These are phyloP conservation scores for Westerdykella sp. DNA, from an alignment of 2,329 filamentous ascomycete genomes.

Conservation along the genomic window DNA sequence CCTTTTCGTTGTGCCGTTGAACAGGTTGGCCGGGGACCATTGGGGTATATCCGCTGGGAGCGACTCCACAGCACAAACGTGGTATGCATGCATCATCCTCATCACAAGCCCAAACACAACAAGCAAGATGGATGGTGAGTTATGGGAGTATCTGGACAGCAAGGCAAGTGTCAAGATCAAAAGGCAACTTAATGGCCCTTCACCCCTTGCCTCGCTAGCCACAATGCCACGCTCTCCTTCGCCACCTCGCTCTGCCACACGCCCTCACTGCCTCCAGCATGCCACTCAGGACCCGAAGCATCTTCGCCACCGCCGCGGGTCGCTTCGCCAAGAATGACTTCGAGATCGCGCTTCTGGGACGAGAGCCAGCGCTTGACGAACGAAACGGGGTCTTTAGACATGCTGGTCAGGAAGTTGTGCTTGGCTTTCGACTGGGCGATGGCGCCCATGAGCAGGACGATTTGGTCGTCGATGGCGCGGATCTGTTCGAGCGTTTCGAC, in stretches of 20 bases:
- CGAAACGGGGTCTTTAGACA: constrained; percentile 73
- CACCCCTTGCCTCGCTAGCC: constrained; percentile 44
- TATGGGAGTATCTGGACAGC: neutral
- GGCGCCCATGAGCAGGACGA: constrained; percentile 76
- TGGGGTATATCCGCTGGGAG: too few species aligned
- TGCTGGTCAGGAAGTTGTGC: constrained; percentile 74
- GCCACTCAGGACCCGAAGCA: constrained; percentile 61
- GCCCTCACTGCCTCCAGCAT: constrained; percentile 55
- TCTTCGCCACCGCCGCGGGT: constrained; percentile 50
- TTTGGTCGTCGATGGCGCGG: constrained; percentile 70
- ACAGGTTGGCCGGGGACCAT: too few species aligned
- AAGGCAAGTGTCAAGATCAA: neutral
- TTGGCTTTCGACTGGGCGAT: constrained; percentile 81
- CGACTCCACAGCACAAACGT: too few species aligned
- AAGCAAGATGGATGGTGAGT: neutral
- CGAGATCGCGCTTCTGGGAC: constrained; percentile 84
- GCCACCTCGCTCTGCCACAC: constrained; percentile 59
- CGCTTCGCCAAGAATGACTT: constrained; percentile 79
- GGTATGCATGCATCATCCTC: too few species aligned
- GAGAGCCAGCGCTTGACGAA: constrained; percentile 86
- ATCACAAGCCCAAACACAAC: too few species aligned
- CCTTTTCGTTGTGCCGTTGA: too few species aligned
- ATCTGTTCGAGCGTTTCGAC: constrained; percentile 70
- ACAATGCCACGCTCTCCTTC: constrained; percentile 56
- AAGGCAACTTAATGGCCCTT: constrained; percentile 19